phyloP scores from a whole-genome alignment of 2,329 filamentous ascomycete species.

The Drechslerella coelobrocha region DNA sequence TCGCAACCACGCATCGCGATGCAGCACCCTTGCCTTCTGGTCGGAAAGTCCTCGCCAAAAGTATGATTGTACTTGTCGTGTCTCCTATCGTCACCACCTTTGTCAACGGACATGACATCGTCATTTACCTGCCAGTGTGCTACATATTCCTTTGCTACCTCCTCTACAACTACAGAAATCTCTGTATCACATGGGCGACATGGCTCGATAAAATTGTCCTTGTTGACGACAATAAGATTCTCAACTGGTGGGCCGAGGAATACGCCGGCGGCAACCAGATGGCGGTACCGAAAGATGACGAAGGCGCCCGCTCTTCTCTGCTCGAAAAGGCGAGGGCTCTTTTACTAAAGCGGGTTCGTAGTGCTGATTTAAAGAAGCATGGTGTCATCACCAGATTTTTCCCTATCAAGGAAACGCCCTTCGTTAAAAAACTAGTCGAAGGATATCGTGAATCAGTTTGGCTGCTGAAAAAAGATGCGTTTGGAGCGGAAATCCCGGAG shows the following conservation, averaged over 20 bases:
- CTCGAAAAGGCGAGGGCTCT: conserved; percentile 36
- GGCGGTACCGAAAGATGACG: conserved; percentile 41
- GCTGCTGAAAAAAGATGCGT: conserved; percentile 57
- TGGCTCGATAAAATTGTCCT: conserved; percentile 65
- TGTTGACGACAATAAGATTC: conserved; percentile 63
- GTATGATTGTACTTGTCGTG: conserved; percentile 66
- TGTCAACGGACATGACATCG: conserved; percentile 63
- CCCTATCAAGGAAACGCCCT: conserved; percentile 41
- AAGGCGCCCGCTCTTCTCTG: conserved; percentile 25
- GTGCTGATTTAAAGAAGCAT: conserved; percentile 26
- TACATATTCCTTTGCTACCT: conserved; percentile 64
- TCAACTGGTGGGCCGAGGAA: conserved; percentile 60
- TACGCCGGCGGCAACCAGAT: conserved; percentile 25
- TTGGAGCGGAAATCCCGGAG: conserved; percentile 55
- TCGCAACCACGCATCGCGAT: conserved; percentile 65
- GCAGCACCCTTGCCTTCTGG: conserved; percentile 67
- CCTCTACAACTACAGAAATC: conserved; percentile 63
- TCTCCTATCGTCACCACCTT: conserved; percentile 67
- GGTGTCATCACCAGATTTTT: conserved; percentile 21
- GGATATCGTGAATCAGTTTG: conserved; percentile 53
- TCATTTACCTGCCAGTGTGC: conserved; percentile 66
- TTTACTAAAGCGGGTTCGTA: conserved; percentile 31
- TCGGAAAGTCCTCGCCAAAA: conserved; percentile 64
- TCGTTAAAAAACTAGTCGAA: conserved; percentile 37
- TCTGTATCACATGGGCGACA: conserved; percentile 67